A percentile compares a stretch with the other conserved stretches of the same genome.
Conservation (phyloP, 148 eudicot genomes). For the Tetragonia tetragonoides region DNA sequence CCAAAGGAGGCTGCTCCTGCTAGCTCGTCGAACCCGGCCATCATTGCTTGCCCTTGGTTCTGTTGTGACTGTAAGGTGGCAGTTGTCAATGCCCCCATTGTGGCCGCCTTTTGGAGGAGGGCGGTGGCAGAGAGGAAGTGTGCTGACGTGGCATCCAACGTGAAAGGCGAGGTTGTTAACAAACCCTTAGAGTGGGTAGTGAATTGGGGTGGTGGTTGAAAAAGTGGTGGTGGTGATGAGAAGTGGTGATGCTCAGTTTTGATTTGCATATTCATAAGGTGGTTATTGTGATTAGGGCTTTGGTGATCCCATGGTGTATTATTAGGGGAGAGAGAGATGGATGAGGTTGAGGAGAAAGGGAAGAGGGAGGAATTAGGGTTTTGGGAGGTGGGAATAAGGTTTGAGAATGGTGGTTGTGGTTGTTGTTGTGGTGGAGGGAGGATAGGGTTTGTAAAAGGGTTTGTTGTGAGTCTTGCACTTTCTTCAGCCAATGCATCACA, state of each 20-base stretch:
- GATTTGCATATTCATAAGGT: constrained; percentile 24
- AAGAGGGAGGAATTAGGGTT: constrained; percentile 18
- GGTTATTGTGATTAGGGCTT: constrained; percentile 37
- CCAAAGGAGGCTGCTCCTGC: constrained; percentile 7
- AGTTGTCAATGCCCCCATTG: constrained; percentile 33
- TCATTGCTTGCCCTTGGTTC: constrained; percentile 12
- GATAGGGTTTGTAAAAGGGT: constrained; percentile 36
- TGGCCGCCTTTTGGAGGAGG: constrained; percentile 78
- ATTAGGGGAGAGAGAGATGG: constrained; percentile 18
- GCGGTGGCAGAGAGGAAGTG: constrained; percentile 72
- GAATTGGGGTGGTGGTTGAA: constrained; percentile 26
- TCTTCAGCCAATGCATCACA: constrained; percentile 89
- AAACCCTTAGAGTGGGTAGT: constrained; percentile 18
- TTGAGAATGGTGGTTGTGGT: constrained; percentile 16
- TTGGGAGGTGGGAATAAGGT: constrained; percentile 15
- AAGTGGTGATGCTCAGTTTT: constrained; percentile 29
- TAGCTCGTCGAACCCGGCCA: constrained; percentile 21
- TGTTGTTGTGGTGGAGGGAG: constrained; percentile 32
- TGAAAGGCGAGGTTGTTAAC: constrained; percentile 10
- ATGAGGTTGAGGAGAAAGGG: constrained; percentile 29
- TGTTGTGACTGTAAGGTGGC: constrained; percentile 5
- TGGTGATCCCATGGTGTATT: constrained; percentile 29
- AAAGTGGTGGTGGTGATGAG: constrained; percentile 26
- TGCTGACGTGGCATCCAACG: constrained; percentile 25
- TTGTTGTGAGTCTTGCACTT: constrained; percentile 59